Percentiles rank a stretch among this genome's conserved stretches.
phyloP scores from a whole-genome alignment of 2,329 filamentous ascomycete genomes.

The Hyphodiscus sp. region DNA sequence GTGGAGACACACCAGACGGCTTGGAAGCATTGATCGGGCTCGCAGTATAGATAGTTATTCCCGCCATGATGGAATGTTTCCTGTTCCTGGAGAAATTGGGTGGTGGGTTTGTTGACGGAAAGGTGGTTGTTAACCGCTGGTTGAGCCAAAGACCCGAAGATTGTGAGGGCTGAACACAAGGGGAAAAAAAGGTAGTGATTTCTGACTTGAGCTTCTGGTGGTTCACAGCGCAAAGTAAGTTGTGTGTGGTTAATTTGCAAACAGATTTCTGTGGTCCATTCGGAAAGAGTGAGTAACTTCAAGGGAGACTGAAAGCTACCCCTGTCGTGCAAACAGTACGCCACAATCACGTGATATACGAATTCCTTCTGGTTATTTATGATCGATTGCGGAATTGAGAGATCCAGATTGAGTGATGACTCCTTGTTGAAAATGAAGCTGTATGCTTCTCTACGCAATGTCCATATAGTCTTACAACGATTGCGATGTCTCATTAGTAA shows the following conservation, averaged over 20 bases:
- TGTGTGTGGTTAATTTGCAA: background rate
- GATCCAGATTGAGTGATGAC: too few relatives aligned
- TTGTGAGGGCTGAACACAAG: background rate
- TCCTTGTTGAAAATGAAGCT: too few relatives aligned
- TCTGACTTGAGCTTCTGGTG: background rate
- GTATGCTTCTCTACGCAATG: too few relatives aligned
- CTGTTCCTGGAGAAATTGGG: background rate
- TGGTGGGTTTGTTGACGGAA: background rate
- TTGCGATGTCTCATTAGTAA: background rate
- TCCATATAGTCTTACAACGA: background rate
- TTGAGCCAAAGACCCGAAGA: background rate
- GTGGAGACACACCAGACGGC: constrained; percentile 41
- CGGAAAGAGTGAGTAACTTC: background rate
- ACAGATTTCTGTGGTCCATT: background rate
- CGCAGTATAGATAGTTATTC: constrained; percentile 52
- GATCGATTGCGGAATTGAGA: too few relatives aligned
- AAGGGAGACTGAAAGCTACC: too few relatives aligned
- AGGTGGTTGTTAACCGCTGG: background rate
- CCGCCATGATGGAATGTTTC: constrained; percentile 41
- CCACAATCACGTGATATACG: background rate
- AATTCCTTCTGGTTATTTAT: too few relatives aligned
- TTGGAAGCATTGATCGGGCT: constrained; percentile 52
- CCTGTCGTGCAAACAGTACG: background rate
- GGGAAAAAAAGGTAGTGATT: background rate
- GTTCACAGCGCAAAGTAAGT: background rate